A percentile compares a stretch with the other conserved stretches of the same genome.
These are phyloP conservation scores for Dendrostoma leiphaemia DNA, from an alignment of 2,329 filamentous ascomycete species.

Conservation along the genomic window DNA sequence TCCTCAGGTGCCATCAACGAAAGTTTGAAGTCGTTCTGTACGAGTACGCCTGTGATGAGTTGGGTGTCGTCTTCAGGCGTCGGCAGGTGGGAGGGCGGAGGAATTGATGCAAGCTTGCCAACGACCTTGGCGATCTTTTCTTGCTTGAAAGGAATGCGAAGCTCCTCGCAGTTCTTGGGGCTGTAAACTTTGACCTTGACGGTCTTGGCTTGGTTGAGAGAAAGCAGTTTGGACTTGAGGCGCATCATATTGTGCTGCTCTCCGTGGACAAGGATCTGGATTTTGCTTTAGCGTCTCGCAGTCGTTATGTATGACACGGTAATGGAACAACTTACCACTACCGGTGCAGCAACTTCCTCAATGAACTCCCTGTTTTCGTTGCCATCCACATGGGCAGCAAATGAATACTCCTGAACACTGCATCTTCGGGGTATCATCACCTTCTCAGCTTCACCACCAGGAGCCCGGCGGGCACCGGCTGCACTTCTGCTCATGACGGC, in stretches of 20 bases:
- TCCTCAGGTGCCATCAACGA: slow-evolving; percentile 97
- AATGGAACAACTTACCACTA: slow-evolving; percentile 67
- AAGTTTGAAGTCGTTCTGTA: slow-evolving; percentile 97
- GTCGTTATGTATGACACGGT: not conserved
- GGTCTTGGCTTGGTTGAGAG: slow-evolving; percentile 80
- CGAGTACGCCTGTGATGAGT: slow-evolving; percentile 84
- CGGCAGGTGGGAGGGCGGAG: slow-evolving; percentile 55
- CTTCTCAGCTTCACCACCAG: slow-evolving; percentile 74
- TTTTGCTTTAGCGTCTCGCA: not conserved
- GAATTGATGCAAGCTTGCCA: slow-evolving; percentile 81
- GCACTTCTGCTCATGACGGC: slow-evolving; percentile 82
- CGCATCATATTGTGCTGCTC: slow-evolving; percentile 99
- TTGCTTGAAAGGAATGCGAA: slow-evolving; percentile 90
- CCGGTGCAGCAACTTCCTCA: slow-evolving; percentile 85
- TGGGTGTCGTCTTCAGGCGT: slow-evolving; percentile 33
- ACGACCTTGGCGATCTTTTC: slow-evolving; percentile 97
- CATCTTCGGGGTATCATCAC: slow-evolving; percentile 90
- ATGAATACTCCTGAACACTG: slow-evolving; percentile 90
- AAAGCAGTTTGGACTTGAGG: slow-evolving; percentile 88
- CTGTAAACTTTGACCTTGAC: slow-evolving; percentile 89
- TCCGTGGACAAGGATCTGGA: slow-evolving; percentile 88
- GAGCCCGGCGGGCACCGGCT: slow-evolving; percentile 60
- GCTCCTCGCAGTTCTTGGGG: slow-evolving; percentile 90
- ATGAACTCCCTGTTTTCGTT: slow-evolving; percentile 96
- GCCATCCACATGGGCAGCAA: slow-evolving; percentile 95